Base-by-base conservation (phyloP, 257 asterid species). In the Verbascum thapsus region DNA sequence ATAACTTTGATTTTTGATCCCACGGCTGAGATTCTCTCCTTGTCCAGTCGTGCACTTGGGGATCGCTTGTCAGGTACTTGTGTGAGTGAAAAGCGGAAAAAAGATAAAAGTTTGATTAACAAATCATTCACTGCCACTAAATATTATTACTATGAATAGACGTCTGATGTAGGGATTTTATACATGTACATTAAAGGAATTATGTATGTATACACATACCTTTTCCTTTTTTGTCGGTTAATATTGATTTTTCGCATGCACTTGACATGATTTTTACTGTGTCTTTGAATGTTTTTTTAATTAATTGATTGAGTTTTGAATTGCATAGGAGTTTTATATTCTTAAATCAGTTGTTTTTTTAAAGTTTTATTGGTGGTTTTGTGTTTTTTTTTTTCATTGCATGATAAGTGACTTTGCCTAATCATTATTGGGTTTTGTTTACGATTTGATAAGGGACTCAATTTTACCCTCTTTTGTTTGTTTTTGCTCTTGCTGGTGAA, bases 21-120 rank as follows among this genome's bases (percentile, higher is more conserved):
- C 45, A 71, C 77, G 81, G 74, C 68, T 44, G 58, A 3, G 81
- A 68, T 76, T 52, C 58, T 20, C 17, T 20, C 54, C 58, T 32
- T 12, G 49, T 56, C 61, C 64, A 70, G 66, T 75, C 68, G 61
- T 43, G 68, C 61, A 5, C 64, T 68, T 56, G 71, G 64, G 59
- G 64, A 54, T 75, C 71, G 64, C 68, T 48, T 52, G 53, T 52
- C 76, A 48, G 66, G 32, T 44, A 61, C 71, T 69, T 66, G 65
- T 61, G 77, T 70, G 58, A 32, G 50, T 9, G 38, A 63, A 41
- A 43, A 45, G n/a, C n/a, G n/a, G n/a, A n/a, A n/a, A n/a, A n/a
- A n/a, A n/a, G n/a, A n/a, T n/a, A n/a, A n/a, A n/a, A n/a, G n/a
- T n/a, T n/a, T n/a, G n/a, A n/a, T n/a, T n/a, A n/a, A n/a, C n/a